These are phyloP conservation scores for Apiospora pterosperma DNA, from an alignment of 2,329 filamentous ascomycete genomes.

Conservation along the genomic window DNA sequence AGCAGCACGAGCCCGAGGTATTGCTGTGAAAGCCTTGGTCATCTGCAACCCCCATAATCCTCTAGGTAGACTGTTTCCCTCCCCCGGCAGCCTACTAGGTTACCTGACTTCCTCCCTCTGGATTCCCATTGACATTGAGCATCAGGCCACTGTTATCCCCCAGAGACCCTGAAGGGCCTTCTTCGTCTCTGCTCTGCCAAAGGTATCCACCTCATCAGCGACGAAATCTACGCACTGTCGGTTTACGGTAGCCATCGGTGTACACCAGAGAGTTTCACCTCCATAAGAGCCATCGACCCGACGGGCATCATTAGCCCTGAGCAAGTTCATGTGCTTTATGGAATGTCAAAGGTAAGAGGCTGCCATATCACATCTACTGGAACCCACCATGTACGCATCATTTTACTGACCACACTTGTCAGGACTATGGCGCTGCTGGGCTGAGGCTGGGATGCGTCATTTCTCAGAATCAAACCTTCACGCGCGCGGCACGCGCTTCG, in stretches of 20 bases:
- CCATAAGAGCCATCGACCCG: conserved; percentile 13
- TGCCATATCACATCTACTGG: not conserved
- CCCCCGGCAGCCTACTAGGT: too few species aligned
- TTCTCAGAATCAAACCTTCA: conserved; percentile 16
- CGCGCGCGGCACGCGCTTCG: conserved; percentile 14
- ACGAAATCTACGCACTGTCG: conserved; percentile 21
- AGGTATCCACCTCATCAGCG: conserved; percentile 19
- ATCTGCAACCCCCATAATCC: conserved; percentile 21
- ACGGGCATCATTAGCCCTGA: conserved; percentile 16
- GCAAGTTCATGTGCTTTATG: conserved; percentile 18
- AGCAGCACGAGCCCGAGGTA: conserved; percentile 13
- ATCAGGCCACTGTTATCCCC: conserved; percentile 17
- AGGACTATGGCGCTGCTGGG: conserved; percentile 17
- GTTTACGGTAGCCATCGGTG: conserved; percentile 11
- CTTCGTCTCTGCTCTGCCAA: conserved; percentile 18
- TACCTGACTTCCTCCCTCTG: too few species aligned
- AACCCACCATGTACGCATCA: conserved; percentile 4
- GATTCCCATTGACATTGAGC: too few species aligned
- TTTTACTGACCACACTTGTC: too few species aligned
- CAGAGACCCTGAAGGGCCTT: conserved; percentile 16
- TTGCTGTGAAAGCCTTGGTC: conserved; percentile 14
- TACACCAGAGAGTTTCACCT: conserved; percentile 13
- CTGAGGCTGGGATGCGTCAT: conserved; percentile 19
- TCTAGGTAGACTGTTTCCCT: conserved; percentile 15
- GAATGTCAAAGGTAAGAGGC: conserved; percentile 17